These are phyloP conservation scores for Physcomitrium patens DNA, from an alignment of 225 moss, liverwort and hornwort species.

Conservation along the genomic window DNA sequence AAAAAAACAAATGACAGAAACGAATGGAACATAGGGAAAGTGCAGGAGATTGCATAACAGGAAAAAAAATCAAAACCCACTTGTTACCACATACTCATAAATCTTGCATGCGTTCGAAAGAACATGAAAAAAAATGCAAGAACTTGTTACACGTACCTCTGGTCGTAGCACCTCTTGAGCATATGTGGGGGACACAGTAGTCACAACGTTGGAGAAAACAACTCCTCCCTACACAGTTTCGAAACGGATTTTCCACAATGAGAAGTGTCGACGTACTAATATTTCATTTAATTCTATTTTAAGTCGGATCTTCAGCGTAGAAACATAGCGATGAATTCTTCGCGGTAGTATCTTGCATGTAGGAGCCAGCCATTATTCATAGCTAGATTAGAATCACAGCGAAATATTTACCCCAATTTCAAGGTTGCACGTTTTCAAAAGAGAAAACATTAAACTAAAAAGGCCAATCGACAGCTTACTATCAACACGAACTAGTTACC, in stretches of 20 bases:
- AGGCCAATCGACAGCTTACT: neutral
- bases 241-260: neutral
- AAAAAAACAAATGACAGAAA: conserved; percentile 1
- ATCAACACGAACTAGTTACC: neutral
- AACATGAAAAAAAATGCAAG: neutral
- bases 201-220: conserved; percentile 90
- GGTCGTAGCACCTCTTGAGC: conserved; percentile 87
- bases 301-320: neutral
- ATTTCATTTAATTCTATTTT: neutral
- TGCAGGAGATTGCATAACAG: neutral
- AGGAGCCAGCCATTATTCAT: neutral
- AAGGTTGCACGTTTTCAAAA: neutral
- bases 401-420: neutral
- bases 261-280: neutral
- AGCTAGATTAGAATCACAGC: neutral
- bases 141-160: conserved; percentile 56
- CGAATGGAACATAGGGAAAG: neutral
- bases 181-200: conserved; percentile 96
- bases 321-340: neutral
- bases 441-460: neutral
- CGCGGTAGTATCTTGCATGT: neutral
- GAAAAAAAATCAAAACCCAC: neutral
- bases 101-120: conserved; percentile 5
- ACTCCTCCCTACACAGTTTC: conserved; percentile 70
- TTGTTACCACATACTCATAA: neutral